phyloP scores from a whole-genome alignment of 495 filamentous ascomycete species.

The Penicillium mononematosum region DNA sequence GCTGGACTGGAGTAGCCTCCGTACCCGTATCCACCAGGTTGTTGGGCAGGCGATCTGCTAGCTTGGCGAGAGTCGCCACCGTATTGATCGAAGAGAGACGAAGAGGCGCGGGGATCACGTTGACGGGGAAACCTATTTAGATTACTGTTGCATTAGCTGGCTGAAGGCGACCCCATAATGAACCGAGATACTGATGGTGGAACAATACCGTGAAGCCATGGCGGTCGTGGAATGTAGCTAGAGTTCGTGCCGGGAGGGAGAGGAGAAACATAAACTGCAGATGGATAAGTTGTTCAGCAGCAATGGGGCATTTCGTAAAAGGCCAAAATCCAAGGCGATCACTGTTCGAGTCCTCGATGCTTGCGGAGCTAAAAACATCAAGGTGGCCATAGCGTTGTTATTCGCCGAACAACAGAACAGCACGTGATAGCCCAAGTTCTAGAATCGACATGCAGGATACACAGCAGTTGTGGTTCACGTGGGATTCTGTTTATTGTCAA shows the following conservation, averaged over 20 bases:
- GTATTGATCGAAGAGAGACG: conserved; percentile 85
- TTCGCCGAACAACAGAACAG: conserved; percentile 12
- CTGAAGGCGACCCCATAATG: neutral
- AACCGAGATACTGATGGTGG: conserved; percentile 6
- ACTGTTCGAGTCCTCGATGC: conserved; percentile 17
- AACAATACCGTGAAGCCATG: conserved; percentile 37
- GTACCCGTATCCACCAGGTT: conserved; percentile 47
- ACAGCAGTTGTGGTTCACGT: neutral
- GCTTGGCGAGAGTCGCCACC: conserved; percentile 57
- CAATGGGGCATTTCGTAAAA: conserved; percentile 13
- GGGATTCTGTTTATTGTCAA: neutral
- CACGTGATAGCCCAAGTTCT: conserved; percentile 24
- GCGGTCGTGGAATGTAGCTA: conserved; percentile 10
- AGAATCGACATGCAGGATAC: neutral
- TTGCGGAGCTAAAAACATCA: conserved; percentile 29
- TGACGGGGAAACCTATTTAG: conserved; percentile 60
- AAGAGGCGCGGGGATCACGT: conserved; percentile 78
- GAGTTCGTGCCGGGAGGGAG: neutral
- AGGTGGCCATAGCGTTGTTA: conserved; percentile 30
- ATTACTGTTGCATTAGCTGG: neutral
- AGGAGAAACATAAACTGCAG: neutral
- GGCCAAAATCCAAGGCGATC: neutral
- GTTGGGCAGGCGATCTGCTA: conserved; percentile 51
- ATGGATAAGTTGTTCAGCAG: neutral
- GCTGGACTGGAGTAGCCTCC: conserved; percentile 61